Base-by-base conservation (phyloP, 768 basidiomycete species). In the Leccinum obscurum region DNA sequence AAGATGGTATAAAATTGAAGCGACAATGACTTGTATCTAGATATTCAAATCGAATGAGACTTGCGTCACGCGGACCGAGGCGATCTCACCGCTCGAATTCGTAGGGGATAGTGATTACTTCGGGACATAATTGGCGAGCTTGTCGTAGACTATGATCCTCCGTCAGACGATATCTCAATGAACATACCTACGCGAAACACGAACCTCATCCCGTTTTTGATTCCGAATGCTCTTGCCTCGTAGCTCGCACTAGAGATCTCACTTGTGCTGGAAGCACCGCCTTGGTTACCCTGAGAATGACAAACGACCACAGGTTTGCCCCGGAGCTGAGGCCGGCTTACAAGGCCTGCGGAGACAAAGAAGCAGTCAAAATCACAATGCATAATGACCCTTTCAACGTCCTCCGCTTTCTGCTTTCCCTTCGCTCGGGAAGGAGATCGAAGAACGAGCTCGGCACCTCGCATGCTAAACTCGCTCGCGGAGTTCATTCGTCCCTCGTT, bases 301-400 rank as follows among this genome's bases (percentile, higher is more conserved):
- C 97, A 99, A 0, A 99, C 97, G 0, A 96, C 95, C 9, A 90
- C 87, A 0, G 97, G 93, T 70, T 90, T 93, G 1, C 95, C 94
- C 56, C 84, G 85, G 50, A 97, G 75, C 60, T 96, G 83, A 0
- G 93, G 92, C 2, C 94, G 80, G 59, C 81, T 85, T 2, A 92
- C 79, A 54, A 95, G 75, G 0, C 94, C 93, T n/a, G 89, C 96
- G 1, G 92, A 88, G 11, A 98, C 95, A 70, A 99, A 99, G 80
- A 98, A 98, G 63, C 89, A 93, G 68, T 99, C 97, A 64, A 98
- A 98, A 72, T 95, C 93, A 65, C 90, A 92, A 67, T 95, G 93
- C 90, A 95, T 92, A 67, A 93, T 89, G 10, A 91, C 84, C 15
- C 82, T 81, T 48, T 86, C 82, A 35, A 79, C 64, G 20, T 79